These are phyloP conservation scores for Anthracocystis walkeri DNA, from an alignment of 1,284 basidiomycete genomes.

Conservation along the genomic window DNA sequence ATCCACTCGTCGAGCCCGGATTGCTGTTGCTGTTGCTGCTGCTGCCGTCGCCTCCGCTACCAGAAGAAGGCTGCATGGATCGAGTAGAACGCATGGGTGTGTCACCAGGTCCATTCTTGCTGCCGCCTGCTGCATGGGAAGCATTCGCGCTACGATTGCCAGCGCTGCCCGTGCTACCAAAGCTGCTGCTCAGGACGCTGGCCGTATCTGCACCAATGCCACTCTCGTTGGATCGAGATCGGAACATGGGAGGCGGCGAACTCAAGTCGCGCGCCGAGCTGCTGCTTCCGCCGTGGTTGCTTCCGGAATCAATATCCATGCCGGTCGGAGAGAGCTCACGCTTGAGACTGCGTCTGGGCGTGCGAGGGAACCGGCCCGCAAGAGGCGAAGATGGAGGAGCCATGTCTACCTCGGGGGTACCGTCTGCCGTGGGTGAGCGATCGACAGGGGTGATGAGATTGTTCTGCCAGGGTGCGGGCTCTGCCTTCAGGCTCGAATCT, in stretches of 20 bases:
- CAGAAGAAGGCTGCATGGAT: conserved; percentile 32
- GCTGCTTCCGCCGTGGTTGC: conserved; percentile 17
- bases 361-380: conserved; percentile 36
- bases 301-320: conserved; percentile 55
- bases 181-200: conserved; percentile 26
- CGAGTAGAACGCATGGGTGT: conserved; percentile 28
- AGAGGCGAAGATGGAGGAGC: conserved; percentile 21
- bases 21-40: conserved; percentile 1
- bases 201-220: conserved; percentile 5
- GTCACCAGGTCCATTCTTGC: conserved; percentile 7
- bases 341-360: conserved; percentile 47
- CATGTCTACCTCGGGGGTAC: conserved; percentile 49
- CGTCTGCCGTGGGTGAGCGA: background rate
- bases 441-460: background rate
- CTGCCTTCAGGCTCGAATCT: background rate
- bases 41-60: background rate
- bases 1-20: conserved; percentile 10
- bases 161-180: conserved; percentile 19
- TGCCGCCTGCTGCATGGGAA: conserved; percentile 10
- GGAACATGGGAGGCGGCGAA: conserved; percentile 53
- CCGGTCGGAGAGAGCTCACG: conserved; percentile 57
- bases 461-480: conserved; percentile 39
- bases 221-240: conserved; percentile 45
- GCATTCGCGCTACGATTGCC: conserved; percentile 1
- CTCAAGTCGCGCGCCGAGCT: conserved; percentile 39